A percentile compares a stretch with the other conserved stretches of the same genome.
Conservation (phyloP, 1,139 yeast species). For the Hansenula sp. region DNA sequence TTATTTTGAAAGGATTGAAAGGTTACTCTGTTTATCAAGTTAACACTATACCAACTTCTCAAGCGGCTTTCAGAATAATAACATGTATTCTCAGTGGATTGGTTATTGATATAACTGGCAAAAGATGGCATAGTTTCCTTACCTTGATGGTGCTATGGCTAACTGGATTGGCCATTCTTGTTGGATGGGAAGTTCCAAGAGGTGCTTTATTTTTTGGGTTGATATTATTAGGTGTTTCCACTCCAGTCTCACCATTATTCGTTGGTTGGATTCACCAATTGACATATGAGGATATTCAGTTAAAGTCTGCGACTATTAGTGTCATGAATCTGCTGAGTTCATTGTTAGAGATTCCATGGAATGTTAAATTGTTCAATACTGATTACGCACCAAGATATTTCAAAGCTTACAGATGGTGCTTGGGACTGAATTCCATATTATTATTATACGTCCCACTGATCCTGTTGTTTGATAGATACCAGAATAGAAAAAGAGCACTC, state of each 20-base stretch:
- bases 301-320: conserved; percentile 17
- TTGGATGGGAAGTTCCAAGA: conserved; percentile 14
- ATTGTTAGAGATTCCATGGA: conserved; percentile 12
- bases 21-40: conserved; percentile 34
- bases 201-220: conserved; percentile 15
- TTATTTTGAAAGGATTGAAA: conserved; percentile 26
- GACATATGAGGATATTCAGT: conserved; percentile 17
- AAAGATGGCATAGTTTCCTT: conserved; percentile 4
- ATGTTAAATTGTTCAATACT: conserved; percentile 12
- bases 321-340: conserved; percentile 15
- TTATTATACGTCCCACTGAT: conserved; percentile 13
- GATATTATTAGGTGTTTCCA: conserved; percentile 13
- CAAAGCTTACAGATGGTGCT: conserved; percentile 12
- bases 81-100: conserved; percentile 13
- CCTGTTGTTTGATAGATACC: conserved; percentile 16
- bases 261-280: conserved; percentile 19
- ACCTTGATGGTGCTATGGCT: conserved; percentile 7
- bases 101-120: not conserved
- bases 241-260: conserved; percentile 13
- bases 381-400: conserved; percentile 13
- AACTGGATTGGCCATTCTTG: conserved; percentile 14
- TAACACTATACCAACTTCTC: conserved; percentile 43
- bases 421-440: conserved; percentile 6
- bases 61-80: conserved; percentile 37
- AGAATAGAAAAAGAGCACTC: conserved; percentile 14